These are phyloP conservation scores for Erodium trifolium DNA, from an alignment of 441 rosid genomes.

Conservation along the genomic window DNA sequence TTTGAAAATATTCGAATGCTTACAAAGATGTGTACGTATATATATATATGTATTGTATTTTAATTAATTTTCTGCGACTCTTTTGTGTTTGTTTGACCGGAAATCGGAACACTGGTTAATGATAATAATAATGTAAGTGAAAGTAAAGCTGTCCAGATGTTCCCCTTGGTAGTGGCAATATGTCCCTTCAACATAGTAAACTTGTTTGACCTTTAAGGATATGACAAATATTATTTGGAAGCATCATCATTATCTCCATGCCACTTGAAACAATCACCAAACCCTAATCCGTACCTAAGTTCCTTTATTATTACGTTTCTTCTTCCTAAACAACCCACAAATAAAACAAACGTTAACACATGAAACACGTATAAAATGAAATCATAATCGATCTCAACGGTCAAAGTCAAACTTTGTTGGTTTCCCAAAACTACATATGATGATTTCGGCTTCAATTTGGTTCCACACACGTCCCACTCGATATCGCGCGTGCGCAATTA, in stretches of 20 bases:
- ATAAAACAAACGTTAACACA: no score
- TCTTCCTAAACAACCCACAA: no score
- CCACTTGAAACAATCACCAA: no score
- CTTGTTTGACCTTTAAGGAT: neutral
- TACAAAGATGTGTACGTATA: neutral
- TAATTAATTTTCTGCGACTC: neutral
- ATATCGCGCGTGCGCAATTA: constrained; percentile 29
- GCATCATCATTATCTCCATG: neutral
- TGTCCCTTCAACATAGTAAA: constrained; percentile 11
- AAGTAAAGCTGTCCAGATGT: neutral
- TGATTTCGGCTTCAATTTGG: neutral
- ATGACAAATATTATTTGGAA: neutral
- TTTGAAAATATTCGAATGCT: neutral
- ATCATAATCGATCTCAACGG: neutral
- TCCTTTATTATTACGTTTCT: neutral
- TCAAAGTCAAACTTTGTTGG: constrained; percentile 24
- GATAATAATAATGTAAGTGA: neutral
- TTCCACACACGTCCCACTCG: neutral
- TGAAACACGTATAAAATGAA: neutral
- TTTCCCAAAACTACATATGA: neutral
- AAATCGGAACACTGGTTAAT: neutral
- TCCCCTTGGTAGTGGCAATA: constrained; percentile 12
- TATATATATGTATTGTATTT: no score
- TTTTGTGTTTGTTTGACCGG: neutral
- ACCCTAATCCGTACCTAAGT: neutral